Base-by-base conservation (phyloP, 2,329 filamentous ascomycete species). In the Diaporthe caulivora region DNA sequence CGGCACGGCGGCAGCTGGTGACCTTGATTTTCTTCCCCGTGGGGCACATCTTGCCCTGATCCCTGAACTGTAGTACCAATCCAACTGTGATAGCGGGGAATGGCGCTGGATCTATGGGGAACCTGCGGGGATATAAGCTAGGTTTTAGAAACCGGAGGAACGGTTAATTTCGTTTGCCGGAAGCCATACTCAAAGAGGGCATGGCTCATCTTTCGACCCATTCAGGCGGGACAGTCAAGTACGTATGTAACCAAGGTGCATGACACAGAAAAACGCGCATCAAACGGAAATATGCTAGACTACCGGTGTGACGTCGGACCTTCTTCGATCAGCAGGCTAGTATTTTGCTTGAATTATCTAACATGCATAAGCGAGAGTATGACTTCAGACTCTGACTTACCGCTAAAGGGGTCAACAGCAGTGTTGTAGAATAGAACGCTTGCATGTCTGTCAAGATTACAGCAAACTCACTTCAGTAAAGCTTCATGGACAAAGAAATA, bases 1-100 rank as follows among this genome's bases (percentile, higher is more conserved):
- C 62, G 62, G 44, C 62, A 21, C 44, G 29, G 62, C 44, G 42
- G 62, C 62, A 65, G 29, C 62, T 40, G 62, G 62, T 65, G 62
- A 65, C 51, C 62, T 18, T 34, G 29, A 18, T 1, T 65, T 65
- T 51, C 44, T 51, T 51, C 44, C 44, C 44, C 62, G 44, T 65
- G 62, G 62, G 62, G 62, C 62, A 8, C 62, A 3, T 51, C n/a
- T 65, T 26, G 29, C 62, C 62, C 44, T 65, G 44, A 37, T 65
- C 62, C 62, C 44, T 65, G 62, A 4, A 34, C 10, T 15, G 29
- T 51, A 65, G 62, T 18, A 44, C 26, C 44, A 65, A 65, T 51
- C 44, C 62, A 37, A 65, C 62, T 37, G 31, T 65, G 62, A 65
- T 51, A 51, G 62, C 44, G 62, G 62, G 44, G 31, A 51, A 37